Evolutionary conservation across 495 filamentous ascomycete genomes (phyloP), one percentile per base, ranked within the genome.

Genomic region (Talaromyces proteolyticus): DNA sequence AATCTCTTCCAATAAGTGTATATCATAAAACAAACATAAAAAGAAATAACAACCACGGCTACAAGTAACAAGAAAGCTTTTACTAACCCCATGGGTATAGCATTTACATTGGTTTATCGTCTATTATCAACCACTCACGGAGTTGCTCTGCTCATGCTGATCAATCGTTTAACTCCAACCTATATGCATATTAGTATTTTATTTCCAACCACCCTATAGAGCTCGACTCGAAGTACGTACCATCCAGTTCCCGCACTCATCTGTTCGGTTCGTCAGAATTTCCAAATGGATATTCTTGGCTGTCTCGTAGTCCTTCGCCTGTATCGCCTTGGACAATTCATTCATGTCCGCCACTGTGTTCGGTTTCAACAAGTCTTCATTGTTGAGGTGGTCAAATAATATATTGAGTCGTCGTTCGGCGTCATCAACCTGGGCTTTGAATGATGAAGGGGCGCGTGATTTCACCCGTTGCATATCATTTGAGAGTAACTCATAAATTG

Each of bases 201-300:
- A 39, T 52, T 56, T 50, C 49, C 44, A 45, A 47, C 4, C 17
- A 44, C 18, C 12, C 11, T 34, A 6, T 12, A 4, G 17, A 37
- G 5, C 6, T 24, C 19, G 4, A 16, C 10, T 43, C 29, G 45
- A n/a, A 17, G 21, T 16, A 78, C 87, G 77, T 72, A 95, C 91
- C 92, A 97, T 95, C 93, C 94, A 97, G 57, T 88, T 84, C 26
- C 86, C 86, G 57, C 90, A 95, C 65, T 96, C 89, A 22, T 90
- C 84, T 11, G 75, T 86, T 68, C 86, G 86, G 64, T 88, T 86
- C 45, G 78, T 84, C 70, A 92, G 79, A 55, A 97, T 82, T 57
- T 94, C 83, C 20, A 87, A 74, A 65, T 96, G 90, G 50, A 95
- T 73, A 18, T 70, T 75, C 34, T 76, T 69, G 2, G 93, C 93